Evolutionary conservation across 176 grass and related monocot species (phyloP).

Genomic region (Metroxylon sagu): DNA sequence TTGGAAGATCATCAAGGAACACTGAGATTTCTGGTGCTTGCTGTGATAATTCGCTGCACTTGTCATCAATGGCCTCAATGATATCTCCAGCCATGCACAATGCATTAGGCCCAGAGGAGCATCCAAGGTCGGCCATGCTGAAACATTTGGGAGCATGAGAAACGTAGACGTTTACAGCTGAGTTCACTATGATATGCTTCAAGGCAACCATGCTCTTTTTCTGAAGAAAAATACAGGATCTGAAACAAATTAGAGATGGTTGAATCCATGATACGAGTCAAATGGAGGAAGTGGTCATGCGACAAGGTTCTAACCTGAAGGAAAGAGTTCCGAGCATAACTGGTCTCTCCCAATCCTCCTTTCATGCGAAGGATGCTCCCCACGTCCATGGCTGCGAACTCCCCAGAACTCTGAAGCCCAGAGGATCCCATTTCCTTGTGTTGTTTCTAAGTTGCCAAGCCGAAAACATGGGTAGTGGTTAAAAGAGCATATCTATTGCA

Average conservation of each 20-base stretch:
- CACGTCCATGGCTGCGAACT: constrained; percentile 35
- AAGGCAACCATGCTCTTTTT: constrained; percentile 65
- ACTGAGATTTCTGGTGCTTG: constrained; percentile 75
- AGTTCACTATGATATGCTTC: constrained; percentile 57
- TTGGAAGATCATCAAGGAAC: constrained; percentile 91
- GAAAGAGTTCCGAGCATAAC: constrained; percentile 90
- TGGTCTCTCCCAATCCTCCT: constrained; percentile 69
- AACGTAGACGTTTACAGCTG: constrained; percentile 48
- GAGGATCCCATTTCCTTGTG: no score
- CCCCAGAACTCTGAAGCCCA: no score
- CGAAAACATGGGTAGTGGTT: no score
- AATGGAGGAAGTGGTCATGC: not conserved
- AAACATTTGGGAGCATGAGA: constrained; percentile 61
- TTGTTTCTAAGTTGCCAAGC: no score
- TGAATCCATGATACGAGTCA: not conserved
- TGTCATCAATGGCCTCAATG: constrained; percentile 41
- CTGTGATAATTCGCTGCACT: constrained; percentile 34
- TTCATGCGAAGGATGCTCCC: constrained; percentile 95
- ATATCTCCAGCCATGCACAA: constrained; percentile 65
- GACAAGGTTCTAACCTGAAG: constrained; percentile 45
- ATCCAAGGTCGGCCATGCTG: constrained; percentile 83
- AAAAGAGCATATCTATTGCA: no score
- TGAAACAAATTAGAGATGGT: no score
- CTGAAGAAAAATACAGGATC: constrained; percentile 22
- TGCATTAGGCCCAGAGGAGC: constrained; percentile 83